Evolutionary conservation across 805 yeast species (phyloP).

Genomic region (Torulaspora quercuum): DNA sequence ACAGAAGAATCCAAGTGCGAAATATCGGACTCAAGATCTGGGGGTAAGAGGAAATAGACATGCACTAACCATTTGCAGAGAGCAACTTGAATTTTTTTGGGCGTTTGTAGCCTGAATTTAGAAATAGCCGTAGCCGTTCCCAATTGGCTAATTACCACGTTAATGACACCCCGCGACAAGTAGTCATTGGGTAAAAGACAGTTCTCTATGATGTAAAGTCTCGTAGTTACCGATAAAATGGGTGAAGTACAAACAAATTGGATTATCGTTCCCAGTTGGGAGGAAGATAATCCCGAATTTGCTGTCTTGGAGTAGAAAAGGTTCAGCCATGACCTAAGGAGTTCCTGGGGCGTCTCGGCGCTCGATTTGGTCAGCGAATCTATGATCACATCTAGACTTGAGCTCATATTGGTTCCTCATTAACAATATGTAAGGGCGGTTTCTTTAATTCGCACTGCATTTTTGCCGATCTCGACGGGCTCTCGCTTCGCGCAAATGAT

Average conservation of each 20-base stretch:
- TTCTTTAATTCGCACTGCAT: too few species aligned
- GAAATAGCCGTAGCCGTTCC: conserved; percentile 30
- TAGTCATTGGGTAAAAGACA: conserved; percentile 32
- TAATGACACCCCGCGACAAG: conserved; percentile 27
- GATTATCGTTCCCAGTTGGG: conserved; percentile 18
- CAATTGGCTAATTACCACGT: conserved; percentile 31
- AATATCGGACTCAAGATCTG: conserved; percentile 10
- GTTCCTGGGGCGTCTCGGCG: conserved; percentile 12
- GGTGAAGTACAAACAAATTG: conserved; percentile 21
- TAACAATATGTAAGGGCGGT: too few species aligned
- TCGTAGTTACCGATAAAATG: conserved; percentile 18
- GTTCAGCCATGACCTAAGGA: conserved; percentile 13
- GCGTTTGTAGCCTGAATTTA: conserved; percentile 20
- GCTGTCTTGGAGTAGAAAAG: conserved; percentile 15
- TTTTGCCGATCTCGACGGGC: too few species aligned
- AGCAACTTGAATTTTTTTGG: conserved; percentile 28
- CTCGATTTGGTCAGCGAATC: conserved; percentile 4
- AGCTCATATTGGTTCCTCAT: conserved; percentile 3
- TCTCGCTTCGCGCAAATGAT: too few species aligned
- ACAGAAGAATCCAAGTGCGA: conserved; percentile 21
- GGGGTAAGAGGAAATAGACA: conserved; percentile 28
- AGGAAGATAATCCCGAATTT: conserved; percentile 22
- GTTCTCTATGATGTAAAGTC: conserved; percentile 26
- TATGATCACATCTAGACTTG: conserved; percentile 9
- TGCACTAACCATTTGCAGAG: conserved; percentile 38